These are phyloP conservation scores for Boletus holoroseus DNA, from an alignment of 1,284 basidiomycete species.

Conservation along the genomic window DNA sequence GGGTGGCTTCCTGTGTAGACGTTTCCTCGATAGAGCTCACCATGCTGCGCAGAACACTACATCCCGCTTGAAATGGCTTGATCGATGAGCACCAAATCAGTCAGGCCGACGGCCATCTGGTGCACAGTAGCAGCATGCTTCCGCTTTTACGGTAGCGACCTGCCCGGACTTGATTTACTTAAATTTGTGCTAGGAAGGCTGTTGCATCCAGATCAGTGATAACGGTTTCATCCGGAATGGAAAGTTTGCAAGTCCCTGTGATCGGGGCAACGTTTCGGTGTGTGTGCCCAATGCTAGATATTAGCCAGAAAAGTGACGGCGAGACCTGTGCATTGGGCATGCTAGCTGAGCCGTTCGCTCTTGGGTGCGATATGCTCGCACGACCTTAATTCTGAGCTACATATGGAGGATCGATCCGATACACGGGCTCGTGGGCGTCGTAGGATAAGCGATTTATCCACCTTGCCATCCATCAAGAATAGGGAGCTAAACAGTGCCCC, in stretches of 20 bases:
- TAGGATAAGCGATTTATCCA: conserved; percentile 4
- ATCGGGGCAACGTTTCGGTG: conserved; percentile 12
- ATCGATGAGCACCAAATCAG: conserved; percentile 21
- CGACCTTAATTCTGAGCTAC: conserved; percentile 3
- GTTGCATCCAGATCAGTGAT: conserved; percentile 35
- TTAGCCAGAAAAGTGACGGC: background rate
- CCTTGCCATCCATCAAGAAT: conserved; percentile 1
- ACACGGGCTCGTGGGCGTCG: background rate
- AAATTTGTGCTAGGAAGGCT: conserved; percentile 3
- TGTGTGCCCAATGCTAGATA: background rate
- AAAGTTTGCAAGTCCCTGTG: conserved; percentile 34
- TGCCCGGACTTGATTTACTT: conserved; percentile 8
- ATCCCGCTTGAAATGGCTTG: conserved; percentile 33
- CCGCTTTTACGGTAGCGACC: conserved; percentile 9
- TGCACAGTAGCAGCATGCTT: conserved; percentile 6
- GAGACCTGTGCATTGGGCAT: conserved; percentile 4
- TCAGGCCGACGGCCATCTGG: conserved; percentile 3
- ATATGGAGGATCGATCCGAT: conserved; percentile 5
- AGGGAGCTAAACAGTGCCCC: background rate
- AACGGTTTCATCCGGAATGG: conserved; percentile 34
- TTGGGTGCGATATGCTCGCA: background rate
- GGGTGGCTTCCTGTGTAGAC: background rate
- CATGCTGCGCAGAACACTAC: conserved; percentile 40
- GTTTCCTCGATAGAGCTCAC: conserved; percentile 38
- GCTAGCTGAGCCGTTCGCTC: background rate